Evolutionary conservation across 768 basidiomycete species (phyloP), one percentile per base, ranked within the genome.

Genomic region (Panellus pusillus): DNA sequence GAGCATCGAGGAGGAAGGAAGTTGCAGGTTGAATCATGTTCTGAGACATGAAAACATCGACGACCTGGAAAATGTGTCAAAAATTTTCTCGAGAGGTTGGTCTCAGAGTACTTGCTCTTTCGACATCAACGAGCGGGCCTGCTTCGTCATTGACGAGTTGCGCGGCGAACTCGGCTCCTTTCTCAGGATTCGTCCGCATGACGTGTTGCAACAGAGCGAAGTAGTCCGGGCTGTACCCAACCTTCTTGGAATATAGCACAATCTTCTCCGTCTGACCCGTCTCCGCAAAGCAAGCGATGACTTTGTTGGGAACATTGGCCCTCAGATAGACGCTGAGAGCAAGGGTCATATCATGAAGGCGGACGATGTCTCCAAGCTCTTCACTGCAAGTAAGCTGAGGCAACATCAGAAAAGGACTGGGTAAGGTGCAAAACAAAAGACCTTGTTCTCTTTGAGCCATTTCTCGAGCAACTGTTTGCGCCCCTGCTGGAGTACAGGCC

Each of bases 391-490:
- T 95, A 48, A 99, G 85, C 93, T 97, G 62, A 1, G 51, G 18
- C 32, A n/a, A 28, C 28, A 47, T 24, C 38, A 52, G 49, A 38
- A 27, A 42, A 45, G 17, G 61, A 44, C 38, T 36, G 37, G 15
- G 39, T 6, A 28, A 20, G 27, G 43, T n/a, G 28, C 15, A 29
- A 12, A 20, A 40, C 20, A 13, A 60, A 70, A 41, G 42, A 87
- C 94, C 85, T 98, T 99, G 76, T 97, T 98, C 79, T 99, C 97
- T 73, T 99, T 99, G 57, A 99, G 74, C 97, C 97, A 99, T 66
- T 98, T 98, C 77, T 99, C 97, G 14, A 99, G 77, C 41, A 98
- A 76, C 65, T 98, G 93, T 73, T 99, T 98, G 69, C 93, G 85
- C 32, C 93, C 93, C 73, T 99, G 97, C 61, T 91, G 88, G 41